These are phyloP conservation scores for Chlamydomonas incerta DNA, from an alignment of 139 green algal genomes.

Conservation along the genomic window DNA sequence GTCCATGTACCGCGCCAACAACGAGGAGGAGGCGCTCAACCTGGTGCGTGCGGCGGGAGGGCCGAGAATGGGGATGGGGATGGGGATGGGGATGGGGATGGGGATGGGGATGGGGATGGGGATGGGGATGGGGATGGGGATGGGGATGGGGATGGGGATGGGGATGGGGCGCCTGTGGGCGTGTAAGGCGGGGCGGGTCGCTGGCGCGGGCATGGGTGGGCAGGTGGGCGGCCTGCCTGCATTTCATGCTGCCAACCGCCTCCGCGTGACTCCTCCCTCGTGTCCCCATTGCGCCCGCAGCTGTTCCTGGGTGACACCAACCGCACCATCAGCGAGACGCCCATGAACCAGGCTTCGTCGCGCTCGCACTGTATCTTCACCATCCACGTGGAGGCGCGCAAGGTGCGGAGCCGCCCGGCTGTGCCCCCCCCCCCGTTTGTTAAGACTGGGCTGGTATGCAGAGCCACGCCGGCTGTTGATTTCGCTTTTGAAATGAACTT, in stretches of 20 bases:
- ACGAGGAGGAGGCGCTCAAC: slow-evolving; percentile 93
- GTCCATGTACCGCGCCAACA: slow-evolving; percentile 72
- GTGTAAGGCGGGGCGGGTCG: no score
- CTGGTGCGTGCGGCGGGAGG: slow-evolving; percentile 64
- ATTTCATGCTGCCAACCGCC: neutral
- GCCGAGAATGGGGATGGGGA: neutral
- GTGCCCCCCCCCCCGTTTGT: no score
- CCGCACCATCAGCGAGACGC: slow-evolving; percentile 88
- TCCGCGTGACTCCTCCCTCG: neutral
- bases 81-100: no score
- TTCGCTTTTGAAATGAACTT: no score
- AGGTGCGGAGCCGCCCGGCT: slow-evolving; percentile 43
- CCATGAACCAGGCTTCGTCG: slow-evolving; percentile 88
- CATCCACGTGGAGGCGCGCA: slow-evolving; percentile 74
- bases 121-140: no score
- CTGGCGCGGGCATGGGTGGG: no score
- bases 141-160: no score
- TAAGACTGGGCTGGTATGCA: no score
- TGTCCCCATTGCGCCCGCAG: slow-evolving; percentile 57
- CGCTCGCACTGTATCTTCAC: slow-evolving; percentile 93
- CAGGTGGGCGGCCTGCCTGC: no score
- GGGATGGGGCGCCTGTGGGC: no score
- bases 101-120: no score
- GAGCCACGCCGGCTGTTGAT: no score
- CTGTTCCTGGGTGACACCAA: slow-evolving; percentile 93